These are phyloP conservation scores for Delphinella strobiligena DNA, from an alignment of 2,329 filamentous ascomycete genomes.

Conservation along the genomic window DNA sequence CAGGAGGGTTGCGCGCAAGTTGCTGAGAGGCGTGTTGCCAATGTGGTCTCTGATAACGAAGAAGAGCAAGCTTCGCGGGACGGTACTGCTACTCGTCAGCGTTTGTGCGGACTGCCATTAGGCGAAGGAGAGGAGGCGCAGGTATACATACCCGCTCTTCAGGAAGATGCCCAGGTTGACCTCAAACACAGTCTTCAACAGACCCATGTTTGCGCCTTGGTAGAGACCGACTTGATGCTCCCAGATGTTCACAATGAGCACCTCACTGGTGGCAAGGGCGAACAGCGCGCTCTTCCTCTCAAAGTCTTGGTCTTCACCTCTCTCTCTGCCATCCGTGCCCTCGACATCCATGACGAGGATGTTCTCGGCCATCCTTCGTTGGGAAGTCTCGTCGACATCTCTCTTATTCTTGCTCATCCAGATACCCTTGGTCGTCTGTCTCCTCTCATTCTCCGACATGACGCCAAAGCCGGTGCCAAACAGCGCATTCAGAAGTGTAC, in stretches of 20 bases:
- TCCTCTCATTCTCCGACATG: conserved; percentile 88
- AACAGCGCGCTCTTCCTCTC: conserved; percentile 97
- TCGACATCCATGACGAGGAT: conserved; percentile 99
- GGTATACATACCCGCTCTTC: conserved; percentile 77
- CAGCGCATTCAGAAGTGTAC: conserved; percentile 86
- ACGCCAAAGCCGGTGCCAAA: conserved; percentile 95
- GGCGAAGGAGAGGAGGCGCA: background rate
- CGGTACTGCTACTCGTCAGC: conserved; percentile 45
- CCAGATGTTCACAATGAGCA: conserved; percentile 98
- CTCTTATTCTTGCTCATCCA: conserved; percentile 98
- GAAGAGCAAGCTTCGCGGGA: conserved; percentile 83
- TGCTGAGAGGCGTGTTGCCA: conserved; percentile 78
- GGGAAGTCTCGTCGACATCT: conserved; percentile 31
- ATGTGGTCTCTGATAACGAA: conserved; percentile 98
- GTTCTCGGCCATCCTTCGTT: conserved; percentile 77
- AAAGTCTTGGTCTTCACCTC: conserved; percentile 97
- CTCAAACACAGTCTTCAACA: conserved; percentile 97
- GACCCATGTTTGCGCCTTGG: conserved; percentile 96
- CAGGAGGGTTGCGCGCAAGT: conserved; percentile 79
- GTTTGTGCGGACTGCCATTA: conserved; percentile 7
- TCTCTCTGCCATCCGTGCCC: conserved; percentile 89
- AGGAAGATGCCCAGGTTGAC: conserved; percentile 95
- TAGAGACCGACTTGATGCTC: conserved; percentile 97
- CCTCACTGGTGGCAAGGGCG: conserved; percentile 92
- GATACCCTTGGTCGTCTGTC: conserved; percentile 97